Evolutionary conservation across 768 basidiomycete genomes (phyloP), one percentile per base, ranked within the genome.

Genomic region (Auricularia sp.): DNA sequence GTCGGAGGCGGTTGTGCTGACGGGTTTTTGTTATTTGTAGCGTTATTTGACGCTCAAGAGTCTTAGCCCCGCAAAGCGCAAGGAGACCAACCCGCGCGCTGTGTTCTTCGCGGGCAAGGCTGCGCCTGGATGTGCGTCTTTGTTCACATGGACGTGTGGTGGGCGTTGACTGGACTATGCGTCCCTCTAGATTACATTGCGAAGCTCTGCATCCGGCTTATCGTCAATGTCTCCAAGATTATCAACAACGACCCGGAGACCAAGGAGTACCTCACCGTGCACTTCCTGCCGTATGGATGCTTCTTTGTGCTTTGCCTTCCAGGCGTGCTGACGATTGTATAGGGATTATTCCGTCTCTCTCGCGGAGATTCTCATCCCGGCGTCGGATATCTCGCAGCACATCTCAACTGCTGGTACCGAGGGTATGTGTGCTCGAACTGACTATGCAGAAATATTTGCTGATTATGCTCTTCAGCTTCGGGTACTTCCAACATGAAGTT

Each of bases 51-150:
- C 75, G 10, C 74, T 97, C 75, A 98, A 98, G 78, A 80, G 74
- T 36, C 85, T 96, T 86, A 79, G 81, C 2, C 83, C 90, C 0
- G 87, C 76, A 35, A 86, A 97, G 73, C 84, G 90, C 71, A 88
- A 89, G 79, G 90, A 90, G 73, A 83, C 88, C 68, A 86, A 83
- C 68, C 89, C 86, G n/a, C 84, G 86, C 62, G 93, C 93, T 21
- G 88, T 93, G n/a, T 90, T 99, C 80, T 98, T 99, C 68, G 96
- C 93, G 36, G 96, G 97, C 67, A 98, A 98, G 74, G 94, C 96
- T 62, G 96, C 96, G 0, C 96, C 96, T 44, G 95, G 87, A 65
- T 93, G 88, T 89, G 72, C 71, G 87, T 65, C 12, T 7, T 42
- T 12, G 12, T 12, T 3, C 59, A 43, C 56, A 29, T 64, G n/a